A percentile compares a stretch with the other conserved stretches of the same genome.
phyloP scores from a whole-genome alignment of 106 monocot genomes.

The Vanilla planifolia region DNA sequence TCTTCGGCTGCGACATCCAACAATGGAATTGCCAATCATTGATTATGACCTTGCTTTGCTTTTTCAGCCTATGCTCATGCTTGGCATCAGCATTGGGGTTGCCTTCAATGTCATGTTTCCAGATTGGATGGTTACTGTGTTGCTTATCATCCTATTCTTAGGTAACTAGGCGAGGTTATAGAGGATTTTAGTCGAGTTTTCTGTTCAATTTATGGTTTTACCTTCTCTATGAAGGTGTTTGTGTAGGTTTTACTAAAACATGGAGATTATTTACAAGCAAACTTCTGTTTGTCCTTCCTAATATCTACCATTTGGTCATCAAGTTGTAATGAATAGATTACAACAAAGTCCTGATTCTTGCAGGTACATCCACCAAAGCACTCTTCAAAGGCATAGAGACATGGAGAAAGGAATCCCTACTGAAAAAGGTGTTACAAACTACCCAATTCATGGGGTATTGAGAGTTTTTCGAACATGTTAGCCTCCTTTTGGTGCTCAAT shows the following conservation, averaged over 20 bases:
- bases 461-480: no score
- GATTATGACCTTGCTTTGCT: conserved; percentile 61
- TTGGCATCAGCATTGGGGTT: conserved; percentile 65
- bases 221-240: no score
- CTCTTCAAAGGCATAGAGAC: conserved; percentile 40
- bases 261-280: background rate
- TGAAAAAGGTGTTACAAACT: conserved; percentile 47
- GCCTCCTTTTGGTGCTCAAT: background rate
- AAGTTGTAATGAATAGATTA: background rate
- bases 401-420: conserved; percentile 41
- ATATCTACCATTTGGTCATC: background rate
- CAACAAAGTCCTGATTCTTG: no score
- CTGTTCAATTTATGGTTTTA: background rate
- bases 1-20: conserved; percentile 33
- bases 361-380: conserved; percentile 53
- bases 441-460: no score
- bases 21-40: conserved; percentile 43
- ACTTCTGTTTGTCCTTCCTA: background rate
- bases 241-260: background rate
- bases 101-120: conserved; percentile 59
- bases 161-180: conserved; percentile 28
- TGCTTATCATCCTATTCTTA: conserved; percentile 54
- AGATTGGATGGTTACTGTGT: conserved; percentile 57
- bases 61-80: conserved; percentile 64
- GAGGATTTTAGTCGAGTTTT: background rate